A percentile compares a stretch with the other conserved stretches of the same genome.
Conservation (phyloP, 139 green algal genomes). For the Tetraselmis striata region DNA sequence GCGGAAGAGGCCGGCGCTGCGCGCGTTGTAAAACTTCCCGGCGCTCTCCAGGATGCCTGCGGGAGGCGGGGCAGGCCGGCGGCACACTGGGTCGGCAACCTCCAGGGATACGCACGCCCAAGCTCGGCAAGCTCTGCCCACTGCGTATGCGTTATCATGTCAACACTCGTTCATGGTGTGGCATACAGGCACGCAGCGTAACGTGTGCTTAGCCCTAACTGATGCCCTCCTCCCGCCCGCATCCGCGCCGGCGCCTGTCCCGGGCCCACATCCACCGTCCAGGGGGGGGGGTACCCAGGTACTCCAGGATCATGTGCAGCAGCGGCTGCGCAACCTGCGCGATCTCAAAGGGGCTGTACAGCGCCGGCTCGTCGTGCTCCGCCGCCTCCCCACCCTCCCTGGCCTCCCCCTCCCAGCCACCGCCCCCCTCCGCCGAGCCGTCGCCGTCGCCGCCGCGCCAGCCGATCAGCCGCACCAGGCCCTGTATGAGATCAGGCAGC, state of each 20-base stretch:
- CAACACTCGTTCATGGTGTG: neutral
- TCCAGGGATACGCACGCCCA: too few relatives aligned
- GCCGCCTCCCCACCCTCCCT: neutral
- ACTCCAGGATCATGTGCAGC: neutral
- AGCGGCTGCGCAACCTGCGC: neutral
- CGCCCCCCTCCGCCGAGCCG: neutral
- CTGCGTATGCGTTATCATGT: neutral
- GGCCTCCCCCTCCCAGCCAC: neutral
- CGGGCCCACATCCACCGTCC: too few relatives aligned
- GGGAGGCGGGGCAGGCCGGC: too few relatives aligned
- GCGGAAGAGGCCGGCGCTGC: neutral
- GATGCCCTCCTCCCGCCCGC: too few relatives aligned
- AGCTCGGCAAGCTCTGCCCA: too few relatives aligned
- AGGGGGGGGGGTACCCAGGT: too few relatives aligned
- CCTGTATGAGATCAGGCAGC: neutral
- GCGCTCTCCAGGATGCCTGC: neutral
- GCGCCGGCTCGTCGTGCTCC: neutral
- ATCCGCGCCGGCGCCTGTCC: too few relatives aligned
- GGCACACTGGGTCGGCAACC: too few relatives aligned
- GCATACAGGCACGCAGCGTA: too few relatives aligned
- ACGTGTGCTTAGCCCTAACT: too few relatives aligned
- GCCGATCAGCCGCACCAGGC: neutral
- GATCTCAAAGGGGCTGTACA: neutral
- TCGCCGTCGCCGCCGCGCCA: neutral
- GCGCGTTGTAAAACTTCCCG: neutral